phyloP scores from a whole-genome alignment of 1,284 basidiomycete species.

The Leccinum fuscescens region DNA sequence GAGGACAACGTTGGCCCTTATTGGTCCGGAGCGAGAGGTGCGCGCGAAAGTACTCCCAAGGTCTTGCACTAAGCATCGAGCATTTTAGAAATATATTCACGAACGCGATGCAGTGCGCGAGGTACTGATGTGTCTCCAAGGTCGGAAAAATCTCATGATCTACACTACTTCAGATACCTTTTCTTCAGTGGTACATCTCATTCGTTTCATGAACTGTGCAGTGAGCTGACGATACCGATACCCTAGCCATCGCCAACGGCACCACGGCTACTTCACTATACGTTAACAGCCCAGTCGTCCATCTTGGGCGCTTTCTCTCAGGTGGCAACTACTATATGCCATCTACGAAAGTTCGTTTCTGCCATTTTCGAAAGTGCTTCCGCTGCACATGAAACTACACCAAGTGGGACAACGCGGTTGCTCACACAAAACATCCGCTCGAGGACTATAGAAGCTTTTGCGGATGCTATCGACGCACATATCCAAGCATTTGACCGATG shows the following conservation, averaged over 20 bases:
- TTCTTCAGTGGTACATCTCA: slow-evolving; percentile 30
- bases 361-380: slow-evolving; percentile 39
- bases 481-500: slow-evolving; percentile 61
- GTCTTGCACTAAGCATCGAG: not conserved
- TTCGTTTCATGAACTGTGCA: not conserved
- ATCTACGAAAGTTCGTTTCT: slow-evolving; percentile 58
- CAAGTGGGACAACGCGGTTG: slow-evolving; percentile 19
- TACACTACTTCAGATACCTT: slow-evolving; percentile 41
- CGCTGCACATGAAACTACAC: slow-evolving; percentile 19
- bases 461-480: slow-evolving; percentile 66
- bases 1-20: slow-evolving; percentile 24
- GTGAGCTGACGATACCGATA: not conserved
- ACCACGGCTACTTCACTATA: slow-evolving; percentile 63
- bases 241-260: slow-evolving; percentile 49
- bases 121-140: slow-evolving; percentile 70
- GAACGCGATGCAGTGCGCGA: slow-evolving; percentile 76
- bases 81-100: slow-evolving; percentile 53
- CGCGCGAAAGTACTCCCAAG: not conserved
- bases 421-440: slow-evolving; percentile 34
- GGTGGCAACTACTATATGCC: slow-evolving; percentile 56
- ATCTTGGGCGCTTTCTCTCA: slow-evolving; percentile 56
- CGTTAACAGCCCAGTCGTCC: slow-evolving; percentile 58
- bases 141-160: slow-evolving; percentile 59
- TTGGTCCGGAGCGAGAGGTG: slow-evolving; percentile 36
- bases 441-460: slow-evolving; percentile 77